A percentile compares a stretch with the other conserved stretches of the same genome.
Conservation (phyloP, 345 rosid genomes). For the Euphorbia lathyris region DNA sequence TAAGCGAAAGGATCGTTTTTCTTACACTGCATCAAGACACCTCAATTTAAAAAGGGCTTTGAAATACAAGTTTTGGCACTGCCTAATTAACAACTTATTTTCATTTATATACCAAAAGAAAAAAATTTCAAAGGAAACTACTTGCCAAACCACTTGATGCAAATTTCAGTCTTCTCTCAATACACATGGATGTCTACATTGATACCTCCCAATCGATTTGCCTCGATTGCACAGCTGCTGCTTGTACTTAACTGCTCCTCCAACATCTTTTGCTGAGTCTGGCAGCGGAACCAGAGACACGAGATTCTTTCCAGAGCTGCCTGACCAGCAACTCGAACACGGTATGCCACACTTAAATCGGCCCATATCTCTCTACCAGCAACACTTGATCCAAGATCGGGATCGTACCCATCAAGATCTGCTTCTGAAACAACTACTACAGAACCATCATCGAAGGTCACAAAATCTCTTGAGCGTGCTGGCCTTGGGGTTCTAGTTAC, state of each 20-base stretch:
- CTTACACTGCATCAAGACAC: slow-evolving; percentile 13
- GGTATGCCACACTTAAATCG: slow-evolving; percentile 61
- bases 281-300: slow-evolving; percentile 62
- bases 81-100: slow-evolving; percentile 24
- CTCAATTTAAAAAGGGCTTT: slow-evolving; percentile 24
- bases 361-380: slow-evolving; percentile 50
- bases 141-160: slow-evolving; percentile 5
- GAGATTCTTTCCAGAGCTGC: slow-evolving; percentile 69
- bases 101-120: slow-evolving; percentile 11
- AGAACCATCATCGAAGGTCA: slow-evolving; percentile 76
- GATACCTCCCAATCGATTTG: slow-evolving; percentile 53
- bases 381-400: slow-evolving; percentile 28
- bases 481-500: slow-evolving; percentile 24
- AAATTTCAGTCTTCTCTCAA: slow-evolving; percentile 31
- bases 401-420: slow-evolving; percentile 76
- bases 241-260: slow-evolving; percentile 37
- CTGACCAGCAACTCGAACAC: slow-evolving; percentile 62
- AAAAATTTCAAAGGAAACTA: not conserved
- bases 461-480: slow-evolving; percentile 32
- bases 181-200: slow-evolving; percentile 81
- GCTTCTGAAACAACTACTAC: slow-evolving; percentile 75
- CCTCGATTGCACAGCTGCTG: slow-evolving; percentile 34
- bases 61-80: slow-evolving; percentile 1
- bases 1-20: not conserved
- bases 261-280: slow-evolving; percentile 48